A percentile compares a stretch with the other conserved stretches of the same genome.
phyloP scores from a whole-genome alignment of 2,329 filamentous ascomycete genomes.

The Stemphylium beticola region DNA sequence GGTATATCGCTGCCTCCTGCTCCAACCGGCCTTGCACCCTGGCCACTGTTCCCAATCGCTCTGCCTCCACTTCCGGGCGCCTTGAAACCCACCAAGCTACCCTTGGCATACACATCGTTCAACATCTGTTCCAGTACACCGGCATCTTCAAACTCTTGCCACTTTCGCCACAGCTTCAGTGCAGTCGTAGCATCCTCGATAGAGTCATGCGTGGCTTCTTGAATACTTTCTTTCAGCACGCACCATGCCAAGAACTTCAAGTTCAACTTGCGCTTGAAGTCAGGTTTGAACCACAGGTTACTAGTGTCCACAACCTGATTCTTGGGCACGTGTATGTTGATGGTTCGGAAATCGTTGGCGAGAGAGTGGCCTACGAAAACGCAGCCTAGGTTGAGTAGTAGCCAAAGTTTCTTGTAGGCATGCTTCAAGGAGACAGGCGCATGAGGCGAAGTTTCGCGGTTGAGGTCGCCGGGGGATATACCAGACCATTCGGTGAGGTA shows the following conservation, averaged over 20 bases:
- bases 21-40: constrained; percentile 5
- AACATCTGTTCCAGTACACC: constrained; percentile 84
- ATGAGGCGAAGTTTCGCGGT: constrained; percentile 77
- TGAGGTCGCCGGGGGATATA: constrained; percentile 84
- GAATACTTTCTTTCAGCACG: constrained; percentile 91
- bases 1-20: constrained; percentile 59
- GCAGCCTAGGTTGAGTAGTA: constrained; percentile 91
- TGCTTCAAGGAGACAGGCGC: constrained; percentile 86
- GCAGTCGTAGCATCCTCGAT: constrained; percentile 95
- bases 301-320: constrained; percentile 93
- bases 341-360: constrained; percentile 94
- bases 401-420: constrained; percentile 98
- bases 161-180: constrained; percentile 86
- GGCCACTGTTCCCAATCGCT: constrained; percentile 2
- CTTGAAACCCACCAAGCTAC: constrained; percentile 59
- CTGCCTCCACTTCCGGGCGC: constrained; percentile 38
- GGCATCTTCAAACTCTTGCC: constrained; percentile 84
- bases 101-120: constrained; percentile 78
- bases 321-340: constrained; percentile 95
- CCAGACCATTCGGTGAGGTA: constrained; percentile 95
- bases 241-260: constrained; percentile 88
- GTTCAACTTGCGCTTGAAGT: constrained; percentile 83
- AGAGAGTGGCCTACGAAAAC: constrained; percentile 93
- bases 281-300: constrained; percentile 83
- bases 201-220: constrained; percentile 88